phyloP scores from a whole-genome alignment of 441 rosid genomes.

The Lepidium campestre region DNA sequence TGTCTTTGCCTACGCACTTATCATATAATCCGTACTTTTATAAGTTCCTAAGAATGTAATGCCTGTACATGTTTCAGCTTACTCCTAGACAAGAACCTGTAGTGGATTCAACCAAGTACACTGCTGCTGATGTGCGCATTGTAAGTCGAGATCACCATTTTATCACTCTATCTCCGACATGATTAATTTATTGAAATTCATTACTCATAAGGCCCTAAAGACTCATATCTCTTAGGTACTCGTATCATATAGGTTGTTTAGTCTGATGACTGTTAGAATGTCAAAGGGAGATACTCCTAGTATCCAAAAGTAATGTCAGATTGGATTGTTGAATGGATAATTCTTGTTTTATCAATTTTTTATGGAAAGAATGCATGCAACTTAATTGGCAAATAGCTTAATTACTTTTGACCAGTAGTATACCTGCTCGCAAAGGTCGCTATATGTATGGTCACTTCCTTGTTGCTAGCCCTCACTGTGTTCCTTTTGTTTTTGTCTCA shows the following conservation, averaged over 20 bases:
- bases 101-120: slow-evolving; percentile 80
- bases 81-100: slow-evolving; percentile 80
- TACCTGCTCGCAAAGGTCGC: background rate
- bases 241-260: background rate
- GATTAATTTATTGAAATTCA: background rate
- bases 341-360: background rate
- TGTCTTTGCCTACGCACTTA: background rate
- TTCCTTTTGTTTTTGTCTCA: slow-evolving; percentile 35
- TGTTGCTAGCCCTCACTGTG: background rate
- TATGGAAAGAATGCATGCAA: background rate
- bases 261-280: background rate
- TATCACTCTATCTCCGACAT: background rate
- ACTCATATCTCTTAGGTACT: background rate
- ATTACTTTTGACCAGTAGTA: slow-evolving; percentile 5
- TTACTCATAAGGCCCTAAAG: background rate
- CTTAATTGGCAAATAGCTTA: slow-evolving; percentile 1
- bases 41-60: slow-evolving; percentile 1
- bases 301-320: background rate
- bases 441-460: background rate
- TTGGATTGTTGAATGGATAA: background rate
- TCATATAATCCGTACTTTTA: background rate
- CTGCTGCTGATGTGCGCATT: slow-evolving; percentile 99
- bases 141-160: slow-evolving; percentile 43
- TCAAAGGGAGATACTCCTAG: background rate
- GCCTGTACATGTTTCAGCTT: slow-evolving; percentile 47